These are phyloP conservation scores for Trichoderma gracile DNA, from an alignment of 2,329 filamentous ascomycete species.

Conservation along the genomic window DNA sequence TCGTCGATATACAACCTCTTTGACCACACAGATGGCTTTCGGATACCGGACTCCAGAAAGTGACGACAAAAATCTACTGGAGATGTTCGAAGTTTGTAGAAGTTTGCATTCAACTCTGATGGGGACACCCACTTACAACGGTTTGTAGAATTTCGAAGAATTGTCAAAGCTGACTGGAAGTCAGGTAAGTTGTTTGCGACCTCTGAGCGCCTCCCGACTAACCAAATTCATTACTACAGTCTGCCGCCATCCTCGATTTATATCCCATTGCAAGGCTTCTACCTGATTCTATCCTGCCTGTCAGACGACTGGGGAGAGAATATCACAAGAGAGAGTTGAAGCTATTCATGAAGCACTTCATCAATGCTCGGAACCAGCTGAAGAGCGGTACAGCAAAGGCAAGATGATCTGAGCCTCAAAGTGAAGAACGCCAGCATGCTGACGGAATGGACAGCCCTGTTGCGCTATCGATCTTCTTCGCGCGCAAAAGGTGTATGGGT, in stretches of 20 bases:
- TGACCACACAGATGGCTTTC: slow-evolving; percentile 21
- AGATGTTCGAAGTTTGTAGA: slow-evolving; percentile 12
- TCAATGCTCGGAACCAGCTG: slow-evolving; percentile 8
- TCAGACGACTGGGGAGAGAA: neutral
- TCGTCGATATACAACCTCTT: slow-evolving; percentile 15
- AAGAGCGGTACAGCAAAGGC: slow-evolving; percentile 2
- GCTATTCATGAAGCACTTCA: slow-evolving; percentile 15
- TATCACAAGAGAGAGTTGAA: slow-evolving; percentile 6
- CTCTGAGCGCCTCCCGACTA: neutral
- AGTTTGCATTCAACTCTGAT: too few species aligned
- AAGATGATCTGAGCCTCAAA: neutral
- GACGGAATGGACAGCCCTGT: neutral
- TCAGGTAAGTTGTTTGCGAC: neutral
- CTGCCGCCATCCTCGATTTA: slow-evolving; percentile 10
- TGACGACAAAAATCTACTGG: neutral
- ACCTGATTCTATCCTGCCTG: slow-evolving; percentile 1
- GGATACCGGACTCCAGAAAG: slow-evolving; percentile 11
- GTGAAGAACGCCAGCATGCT: neutral
- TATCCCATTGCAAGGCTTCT: slow-evolving; percentile 7
- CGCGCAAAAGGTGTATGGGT: slow-evolving; percentile 3
- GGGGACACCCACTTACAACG: neutral
- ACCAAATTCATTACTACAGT: neutral
- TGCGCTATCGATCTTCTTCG: slow-evolving; percentile 16
- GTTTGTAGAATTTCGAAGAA: slow-evolving; percentile 6
- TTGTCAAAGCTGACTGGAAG: slow-evolving; percentile 1